These are phyloP conservation scores for Penicillium macrosclerotiorum DNA, from an alignment of 495 filamentous ascomycete genomes.

Conservation along the genomic window DNA sequence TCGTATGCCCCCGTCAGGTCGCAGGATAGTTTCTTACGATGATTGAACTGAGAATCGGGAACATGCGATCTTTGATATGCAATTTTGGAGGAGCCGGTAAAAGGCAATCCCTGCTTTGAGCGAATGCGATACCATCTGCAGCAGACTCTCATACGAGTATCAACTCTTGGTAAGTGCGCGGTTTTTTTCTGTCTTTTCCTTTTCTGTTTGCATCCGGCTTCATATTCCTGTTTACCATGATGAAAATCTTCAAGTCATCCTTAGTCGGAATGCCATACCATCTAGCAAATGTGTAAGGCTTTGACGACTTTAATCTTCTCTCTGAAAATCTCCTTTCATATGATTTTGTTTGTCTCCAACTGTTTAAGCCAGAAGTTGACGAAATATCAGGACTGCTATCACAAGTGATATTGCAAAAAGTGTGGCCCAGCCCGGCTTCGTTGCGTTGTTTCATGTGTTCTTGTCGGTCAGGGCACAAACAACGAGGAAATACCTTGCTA, in stretches of 20 bases:
- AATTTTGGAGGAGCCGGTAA: no score
- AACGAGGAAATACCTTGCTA: no score
- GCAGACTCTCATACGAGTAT: background rate
- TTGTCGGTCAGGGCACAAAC: background rate
- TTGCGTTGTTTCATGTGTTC: background rate
- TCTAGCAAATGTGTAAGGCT: constrained; percentile 34
- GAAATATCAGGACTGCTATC: no score
- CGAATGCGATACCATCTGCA: background rate
- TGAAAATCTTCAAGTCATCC: constrained; percentile 47
- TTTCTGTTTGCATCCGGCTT: no score
- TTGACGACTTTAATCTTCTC: constrained; percentile 28
- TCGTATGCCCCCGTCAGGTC: constrained; percentile 12
- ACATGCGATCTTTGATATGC: background rate
- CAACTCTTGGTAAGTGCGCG: constrained; percentile 5
- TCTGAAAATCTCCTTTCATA: constrained; percentile 9
- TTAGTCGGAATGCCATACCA: constrained; percentile 49
- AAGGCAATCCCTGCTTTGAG: background rate
- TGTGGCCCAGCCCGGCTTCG: no score
- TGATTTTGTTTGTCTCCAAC: no score
- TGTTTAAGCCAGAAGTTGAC: no score
- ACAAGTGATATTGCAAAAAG: no score
- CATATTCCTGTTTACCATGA: constrained; percentile 22
- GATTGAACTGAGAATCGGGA: constrained; percentile 25
- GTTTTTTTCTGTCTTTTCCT: background rate
- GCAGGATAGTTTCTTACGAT: constrained; percentile 41